A percentile compares a stretch with the other conserved stretches of the same genome.
These are phyloP conservation scores for Metschnikowia gelsemii DNA, from an alignment of 805 yeast species.

Conservation along the genomic window DNA sequence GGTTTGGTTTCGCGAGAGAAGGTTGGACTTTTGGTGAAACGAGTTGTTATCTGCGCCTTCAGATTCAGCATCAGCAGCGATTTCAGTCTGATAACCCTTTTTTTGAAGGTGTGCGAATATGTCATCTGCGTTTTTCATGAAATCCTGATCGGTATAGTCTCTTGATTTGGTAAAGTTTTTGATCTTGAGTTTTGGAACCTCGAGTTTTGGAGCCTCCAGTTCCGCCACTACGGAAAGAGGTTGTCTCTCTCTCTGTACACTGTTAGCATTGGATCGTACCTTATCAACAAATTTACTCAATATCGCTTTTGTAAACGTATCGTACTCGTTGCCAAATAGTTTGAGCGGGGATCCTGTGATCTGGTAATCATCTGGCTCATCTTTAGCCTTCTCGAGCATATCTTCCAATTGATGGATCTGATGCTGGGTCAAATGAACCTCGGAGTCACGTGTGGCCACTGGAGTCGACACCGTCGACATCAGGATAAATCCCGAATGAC, in stretches of 20 bases:
- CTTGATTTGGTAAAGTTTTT: constrained; percentile 32
- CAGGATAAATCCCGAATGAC: constrained; percentile 26
- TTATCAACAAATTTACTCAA: constrained; percentile 20
- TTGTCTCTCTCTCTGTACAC: constrained; percentile 15
- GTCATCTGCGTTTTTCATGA: constrained; percentile 38
- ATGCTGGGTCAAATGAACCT: constrained; percentile 19
- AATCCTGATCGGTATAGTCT: constrained; percentile 38
- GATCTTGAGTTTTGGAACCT: constrained; percentile 24
- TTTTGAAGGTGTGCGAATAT: constrained; percentile 40
- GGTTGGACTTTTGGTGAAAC: constrained; percentile 9
- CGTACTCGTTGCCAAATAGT: constrained; percentile 38
- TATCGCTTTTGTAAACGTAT: constrained; percentile 39
- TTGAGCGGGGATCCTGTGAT: constrained; percentile 40
- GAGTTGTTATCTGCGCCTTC: constrained; percentile 1
- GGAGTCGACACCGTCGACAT: constrained; percentile 33
- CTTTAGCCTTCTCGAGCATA: constrained; percentile 25
- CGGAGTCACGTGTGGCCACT: constrained; percentile 22
- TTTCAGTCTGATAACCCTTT: constrained; percentile 25
- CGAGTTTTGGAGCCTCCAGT: too few relatives aligned
- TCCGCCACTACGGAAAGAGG: constrained; percentile 3
- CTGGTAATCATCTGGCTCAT: constrained; percentile 21
- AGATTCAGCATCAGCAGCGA: constrained; percentile 7
- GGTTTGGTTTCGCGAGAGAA: constrained; percentile 11
- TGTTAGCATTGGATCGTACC: constrained; percentile 19
- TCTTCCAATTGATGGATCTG: constrained; percentile 25